Evolutionary conservation across 2,329 filamentous ascomycete genomes (phyloP), one percentile per base, ranked within the genome.

Genomic region (Colletotrichum brevisporum): DNA sequence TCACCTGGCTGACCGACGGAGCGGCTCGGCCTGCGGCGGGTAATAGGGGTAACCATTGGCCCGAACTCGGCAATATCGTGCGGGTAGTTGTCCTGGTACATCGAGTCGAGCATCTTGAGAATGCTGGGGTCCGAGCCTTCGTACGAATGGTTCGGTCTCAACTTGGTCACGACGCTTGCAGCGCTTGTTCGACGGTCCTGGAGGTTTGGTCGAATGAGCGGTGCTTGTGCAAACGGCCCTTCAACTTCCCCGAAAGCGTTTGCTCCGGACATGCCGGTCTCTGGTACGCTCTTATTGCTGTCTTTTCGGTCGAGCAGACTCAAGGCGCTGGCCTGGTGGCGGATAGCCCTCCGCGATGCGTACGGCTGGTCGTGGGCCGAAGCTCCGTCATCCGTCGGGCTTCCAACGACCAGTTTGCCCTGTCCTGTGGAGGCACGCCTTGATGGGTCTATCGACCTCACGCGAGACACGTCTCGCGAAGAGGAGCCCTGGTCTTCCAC

Each of bases 71-170:
- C 80, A 53, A 91, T 82, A 71, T 92, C 89, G 61, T 88, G 88
- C 10, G 90, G 89, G 72, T 90, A 91, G 72, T 91, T 91, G 69
- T 92, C 89, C 27, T 90, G 85, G 76, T 95, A 98, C 82, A 98
- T 94, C 5, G 92, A 90, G 77, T 98, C 94, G 4, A 99, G 80
- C 87, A 92, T 91, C 75, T 87, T 87, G 55, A 92, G 82, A 61
- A 92, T 89, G 74, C 83, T 89, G 4, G 91, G 90, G 70, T 92
- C 90, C 66, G 92, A 94, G 1, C 96, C 96, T 52, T 89, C 87
- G 76, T 99, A 98, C 3, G 92, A 94, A 80, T 98, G 95, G 48
- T 90, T 91, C 3, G 73, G 67, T 27, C 65, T 73, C 10, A 70
- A 39, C 55, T 67, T 71, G 8, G 55, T 45, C 10, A 62, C 10